A percentile compares a stretch with the other conserved stretches of the same genome.
These are phyloP conservation scores for Bimuria novae-zelandiae DNA, from an alignment of 2,329 filamentous ascomycete species.

Conservation along the genomic window DNA sequence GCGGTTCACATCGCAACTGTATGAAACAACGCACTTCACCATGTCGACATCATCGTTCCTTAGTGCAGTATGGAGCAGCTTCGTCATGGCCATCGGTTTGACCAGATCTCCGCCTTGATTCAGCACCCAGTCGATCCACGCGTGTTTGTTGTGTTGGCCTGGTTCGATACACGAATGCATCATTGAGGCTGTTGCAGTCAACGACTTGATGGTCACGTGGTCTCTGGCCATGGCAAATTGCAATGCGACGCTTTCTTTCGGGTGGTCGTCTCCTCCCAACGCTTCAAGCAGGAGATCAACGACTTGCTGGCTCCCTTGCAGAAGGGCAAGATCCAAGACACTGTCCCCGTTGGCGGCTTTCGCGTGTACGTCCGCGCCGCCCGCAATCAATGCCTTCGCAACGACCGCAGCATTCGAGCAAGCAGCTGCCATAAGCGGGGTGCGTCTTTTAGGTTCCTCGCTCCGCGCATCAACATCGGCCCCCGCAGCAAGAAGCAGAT, in stretches of 20 bases:
- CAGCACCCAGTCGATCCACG: constrained; percentile 29
- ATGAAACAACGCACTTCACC: constrained; percentile 15
- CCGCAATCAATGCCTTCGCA: constrained; percentile 15
- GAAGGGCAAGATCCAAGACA: constrained; percentile 20
- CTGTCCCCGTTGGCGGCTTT: constrained; percentile 7
- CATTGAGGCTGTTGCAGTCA: constrained; percentile 17
- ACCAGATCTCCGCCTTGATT: constrained; percentile 25
- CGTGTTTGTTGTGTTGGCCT: constrained; percentile 2
- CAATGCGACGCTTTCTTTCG: constrained; percentile 23
- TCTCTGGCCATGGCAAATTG: constrained; percentile 23
- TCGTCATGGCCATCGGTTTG: constrained; percentile 14
- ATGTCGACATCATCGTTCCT: constrained; percentile 13
- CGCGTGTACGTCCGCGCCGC: constrained; percentile 16
- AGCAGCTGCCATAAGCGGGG: constrained; percentile 24
- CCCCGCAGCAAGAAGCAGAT: constrained; percentile 21
- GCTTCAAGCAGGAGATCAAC: constrained; percentile 20
- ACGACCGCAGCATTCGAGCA: constrained; percentile 14
- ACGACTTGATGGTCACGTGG: constrained; percentile 12
- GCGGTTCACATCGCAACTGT: constrained; percentile 21
- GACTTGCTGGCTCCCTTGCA: constrained; percentile 12
- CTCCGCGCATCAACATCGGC: constrained; percentile 21
- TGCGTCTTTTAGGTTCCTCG: constrained; percentile 11
- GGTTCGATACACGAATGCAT: constrained; percentile 18
- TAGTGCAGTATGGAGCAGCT: constrained; percentile 23
- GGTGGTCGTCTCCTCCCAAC: constrained; percentile 22